Evolutionary conservation across 805 yeast genomes (phyloP).

Genomic region (Kuraishia floccosa): DNA sequence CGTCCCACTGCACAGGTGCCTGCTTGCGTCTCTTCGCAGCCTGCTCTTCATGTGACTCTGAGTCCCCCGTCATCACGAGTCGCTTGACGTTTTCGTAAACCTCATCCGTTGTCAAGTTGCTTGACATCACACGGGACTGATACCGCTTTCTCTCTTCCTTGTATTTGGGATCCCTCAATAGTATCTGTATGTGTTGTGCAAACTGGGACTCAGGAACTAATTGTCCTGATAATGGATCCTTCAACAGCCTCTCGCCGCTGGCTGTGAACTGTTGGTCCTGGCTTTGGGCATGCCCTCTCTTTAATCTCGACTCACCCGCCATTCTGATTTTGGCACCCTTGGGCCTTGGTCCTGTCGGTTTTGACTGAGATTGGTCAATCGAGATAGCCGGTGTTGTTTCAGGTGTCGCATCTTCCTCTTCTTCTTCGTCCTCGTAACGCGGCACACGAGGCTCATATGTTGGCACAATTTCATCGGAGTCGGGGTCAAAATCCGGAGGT

Average conservation of each 20-base stretch:
- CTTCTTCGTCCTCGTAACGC: conserved; percentile 5
- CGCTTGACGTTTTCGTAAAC: conserved; percentile 52
- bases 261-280: conserved; percentile 5
- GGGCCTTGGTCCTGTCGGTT: conserved; percentile 7
- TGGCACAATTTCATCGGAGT: conserved; percentile 3
- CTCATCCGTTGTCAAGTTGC: conserved; percentile 43
- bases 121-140: conserved; percentile 30
- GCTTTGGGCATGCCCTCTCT: conserved; percentile 13
- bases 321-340: conserved; percentile 56
- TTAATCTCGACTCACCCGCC: conserved; percentile 59
- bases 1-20: conserved; percentile 21
- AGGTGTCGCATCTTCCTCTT: conserved; percentile 4
- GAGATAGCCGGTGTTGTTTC: no score
- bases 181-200: conserved; percentile 56
- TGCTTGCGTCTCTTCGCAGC: conserved; percentile 14
- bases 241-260: conserved; percentile 26
- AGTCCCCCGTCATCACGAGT: conserved; percentile 9
- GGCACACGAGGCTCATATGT: conserved; percentile 3
- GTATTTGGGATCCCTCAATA: conserved; percentile 71
- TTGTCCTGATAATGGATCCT: conserved; percentile 74
- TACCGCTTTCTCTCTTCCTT: conserved; percentile 55
- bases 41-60: conserved; percentile 4
- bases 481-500: conserved; percentile 23
- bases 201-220: conserved; percentile 60
- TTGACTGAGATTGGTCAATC: no score